These are phyloP conservation scores for Fusarium abutilonis DNA, from an alignment of 2,329 filamentous ascomycete species.

Conservation along the genomic window DNA sequence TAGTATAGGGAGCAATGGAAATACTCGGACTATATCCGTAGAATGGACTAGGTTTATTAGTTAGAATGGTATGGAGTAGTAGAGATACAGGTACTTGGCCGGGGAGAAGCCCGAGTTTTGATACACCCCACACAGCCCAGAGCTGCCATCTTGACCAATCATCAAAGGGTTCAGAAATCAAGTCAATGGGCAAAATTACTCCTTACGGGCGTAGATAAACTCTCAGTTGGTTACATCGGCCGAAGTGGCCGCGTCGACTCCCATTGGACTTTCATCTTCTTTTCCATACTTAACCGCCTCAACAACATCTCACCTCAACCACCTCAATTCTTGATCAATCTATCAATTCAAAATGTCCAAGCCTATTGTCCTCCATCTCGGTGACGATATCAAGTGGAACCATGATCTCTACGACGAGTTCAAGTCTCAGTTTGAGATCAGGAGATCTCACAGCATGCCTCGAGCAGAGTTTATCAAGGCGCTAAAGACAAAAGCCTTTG, in stretches of 20 bases:
- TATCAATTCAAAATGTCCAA: conserved; percentile 32
- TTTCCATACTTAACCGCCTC: background rate
- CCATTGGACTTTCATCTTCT: conserved; percentile 2
- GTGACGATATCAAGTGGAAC: conserved; percentile 45
- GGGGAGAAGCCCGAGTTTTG: conserved; percentile 19
- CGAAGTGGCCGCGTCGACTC: conserved; percentile 28
- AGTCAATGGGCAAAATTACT: conserved; percentile 13
- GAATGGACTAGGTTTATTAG: too few relatives aligned
- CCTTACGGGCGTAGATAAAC: conserved; percentile 26
- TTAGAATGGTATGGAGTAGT: too few relatives aligned
- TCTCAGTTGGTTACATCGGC: conserved; percentile 32
- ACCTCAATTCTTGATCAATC: background rate
- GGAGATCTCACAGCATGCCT: conserved; percentile 43
- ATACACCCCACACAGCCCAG: background rate
- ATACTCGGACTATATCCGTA: too few relatives aligned
- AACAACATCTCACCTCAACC: background rate
- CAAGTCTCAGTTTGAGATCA: conserved; percentile 40
- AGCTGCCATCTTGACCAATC: conserved; percentile 7
- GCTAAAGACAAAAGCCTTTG: conserved; percentile 38
- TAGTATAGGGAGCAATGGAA: too few relatives aligned
- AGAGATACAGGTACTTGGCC: background rate
- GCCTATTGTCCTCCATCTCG: conserved; percentile 45
- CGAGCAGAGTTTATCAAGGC: conserved; percentile 42
- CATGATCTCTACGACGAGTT: conserved; percentile 41
- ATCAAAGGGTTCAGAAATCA: background rate